Base-by-base conservation (phyloP, 1,284 basidiomycete genomes). In the Boletus chippewaensis region DNA sequence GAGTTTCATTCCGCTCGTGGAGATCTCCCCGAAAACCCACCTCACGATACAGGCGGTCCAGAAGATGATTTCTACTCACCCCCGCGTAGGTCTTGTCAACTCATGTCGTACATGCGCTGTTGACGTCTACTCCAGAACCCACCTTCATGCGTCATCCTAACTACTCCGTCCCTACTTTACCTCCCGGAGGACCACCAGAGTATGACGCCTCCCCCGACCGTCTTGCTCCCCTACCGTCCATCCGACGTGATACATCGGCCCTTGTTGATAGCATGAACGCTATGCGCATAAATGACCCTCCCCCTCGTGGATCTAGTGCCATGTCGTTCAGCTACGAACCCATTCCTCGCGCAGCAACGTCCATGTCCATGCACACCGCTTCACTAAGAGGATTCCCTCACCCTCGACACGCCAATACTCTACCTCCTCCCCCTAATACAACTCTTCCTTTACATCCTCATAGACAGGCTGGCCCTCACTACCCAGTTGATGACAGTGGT, bases 281-380 rank as follows among this genome's bases (percentile, higher is more conserved):
- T 41, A 60, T 66, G 64, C 66, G 49, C 35, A 40, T 70, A 28
- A 49, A 45, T 20, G 65, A 65, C 18, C 50, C 49, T 22, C 52
- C 45, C 22, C 52, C 64, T 34, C 66, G 54, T 24, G 66, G 56
- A 26, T 48, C 54, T 7, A 56, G 59, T 36, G 51, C 59, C 39
- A 52, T 54, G 53, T 52, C 57, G 13, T 62, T 57, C 45, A 32
- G 49, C 20, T 47, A 62, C 38, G 64, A 66, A 50, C 67, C 61
- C 31, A 55, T 66, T 34, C 65, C 57, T 41, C 66, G 66, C 35
- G 59, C 65, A 8, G 67, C 56, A 34, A 67, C 68, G 11, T 66
- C 65, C 51, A 68, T 66, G 67, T 68, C 64, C n/a, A 54, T 55
- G 51, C 64, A 66, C 16, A 50, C 54, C 32, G 36, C 48, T 18